Base-by-base conservation (phyloP, 2,329 filamentous ascomycete species). In the Exophiala sp. region DNA sequence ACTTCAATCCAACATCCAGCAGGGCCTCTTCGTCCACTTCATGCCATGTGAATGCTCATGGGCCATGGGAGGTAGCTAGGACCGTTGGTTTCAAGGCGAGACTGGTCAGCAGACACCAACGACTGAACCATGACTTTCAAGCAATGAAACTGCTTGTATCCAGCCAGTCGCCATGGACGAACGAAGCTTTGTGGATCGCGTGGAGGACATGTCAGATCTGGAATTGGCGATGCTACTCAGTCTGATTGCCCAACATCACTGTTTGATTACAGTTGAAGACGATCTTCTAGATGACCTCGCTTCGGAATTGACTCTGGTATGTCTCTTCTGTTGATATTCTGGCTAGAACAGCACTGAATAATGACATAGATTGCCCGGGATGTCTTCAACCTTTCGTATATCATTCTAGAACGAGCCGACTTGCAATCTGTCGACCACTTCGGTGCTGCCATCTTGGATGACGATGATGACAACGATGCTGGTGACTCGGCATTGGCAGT, bases 201-300 rank as follows among this genome's bases (percentile, higher is more conserved):
- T 94, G 60, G 85, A 90, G 63, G 78, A 81, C 59, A 75, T 97
- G 56, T 86, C 84, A 63, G 90, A 96, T 70, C 76, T 96, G 34
- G 90, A 96, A 70, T 80, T 97, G 52, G 93, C 91, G 19, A 72
- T 86, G 11, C 76, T 97, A 34, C 79, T 96, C 43, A 90, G 85
- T 64, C 78, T 97, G 44, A 77, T 89, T 55, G 82, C 83, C 52
- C 79, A 83, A 58, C 86, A 95, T 67, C 90, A 97, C 67, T 95
- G 88, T 70, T 82, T 97, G 60, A 81, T 97, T 63, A 85, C 88
- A 68, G 86, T 87, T 13, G 78, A 82, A 2, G 66, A 71, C 3
- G 71, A 78, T 29, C 70, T 73, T 45, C 69, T 91, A 49, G 76
- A 85, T 65, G 77, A 82, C 57, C 73, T 95, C n/a, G 76, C 83